These are phyloP conservation scores for Saccharomyces hybrid DNA, from an alignment of 1,139 yeast species.

Conservation along the genomic window DNA sequence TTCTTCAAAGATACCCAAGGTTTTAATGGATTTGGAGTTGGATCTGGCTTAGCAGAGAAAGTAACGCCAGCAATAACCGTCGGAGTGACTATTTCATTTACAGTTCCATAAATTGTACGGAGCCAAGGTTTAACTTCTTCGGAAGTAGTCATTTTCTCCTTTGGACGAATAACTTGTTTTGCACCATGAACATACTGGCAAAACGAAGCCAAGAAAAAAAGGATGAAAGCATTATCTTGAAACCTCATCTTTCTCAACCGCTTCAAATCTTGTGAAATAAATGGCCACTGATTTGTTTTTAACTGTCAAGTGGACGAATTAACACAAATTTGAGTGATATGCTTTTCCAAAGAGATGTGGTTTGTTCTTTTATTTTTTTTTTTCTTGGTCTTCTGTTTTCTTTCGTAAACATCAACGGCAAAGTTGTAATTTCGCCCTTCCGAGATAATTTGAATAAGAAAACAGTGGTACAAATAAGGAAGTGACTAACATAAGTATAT, in stretches of 20 bases:
- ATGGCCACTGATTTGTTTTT: neutral
- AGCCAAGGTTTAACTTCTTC: slow-evolving; percentile 58
- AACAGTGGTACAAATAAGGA: neutral
- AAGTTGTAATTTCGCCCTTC: neutral
- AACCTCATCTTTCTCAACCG: neutral
- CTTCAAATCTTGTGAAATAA: neutral
- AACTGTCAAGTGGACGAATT: neutral
- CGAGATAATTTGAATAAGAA: neutral
- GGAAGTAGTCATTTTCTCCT: slow-evolving; percentile 29
- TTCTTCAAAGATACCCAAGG: slow-evolving; percentile 78
- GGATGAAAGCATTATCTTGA: neutral
- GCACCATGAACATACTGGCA: slow-evolving; percentile 1
- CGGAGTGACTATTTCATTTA: slow-evolving; percentile 65
- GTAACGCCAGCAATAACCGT: slow-evolving; percentile 78
- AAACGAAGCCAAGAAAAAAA: neutral
- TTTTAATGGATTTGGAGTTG: slow-evolving; percentile 56
- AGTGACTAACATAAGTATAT: neutral
- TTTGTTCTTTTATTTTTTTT: neutral
- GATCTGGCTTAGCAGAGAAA: slow-evolving; percentile 59
- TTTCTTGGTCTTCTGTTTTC: neutral
- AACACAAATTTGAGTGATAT: neutral
- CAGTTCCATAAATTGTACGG: slow-evolving; percentile 54
- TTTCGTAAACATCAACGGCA: neutral
- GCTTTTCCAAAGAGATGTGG: neutral
- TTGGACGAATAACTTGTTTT: slow-evolving; percentile 26